phyloP scores from a whole-genome alignment of 129 eudicot species.

The Apium graveolens region DNA sequence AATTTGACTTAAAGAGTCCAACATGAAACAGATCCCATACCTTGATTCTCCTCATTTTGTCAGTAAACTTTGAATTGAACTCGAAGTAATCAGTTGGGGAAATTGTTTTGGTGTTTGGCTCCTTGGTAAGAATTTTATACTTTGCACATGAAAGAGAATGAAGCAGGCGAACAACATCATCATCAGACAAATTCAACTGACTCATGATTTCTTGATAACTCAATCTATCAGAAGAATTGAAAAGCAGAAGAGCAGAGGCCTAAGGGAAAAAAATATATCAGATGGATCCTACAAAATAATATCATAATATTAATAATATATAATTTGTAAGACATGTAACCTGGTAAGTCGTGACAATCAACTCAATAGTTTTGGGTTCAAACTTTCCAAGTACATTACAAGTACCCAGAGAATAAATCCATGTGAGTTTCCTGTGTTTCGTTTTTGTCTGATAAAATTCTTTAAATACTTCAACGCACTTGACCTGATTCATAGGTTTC shows the following conservation, averaged over 20 bases:
- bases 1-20: background rate
- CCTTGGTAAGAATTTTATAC: constrained; percentile 52
- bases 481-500: constrained; percentile 46
- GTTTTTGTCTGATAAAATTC: constrained; percentile 90
- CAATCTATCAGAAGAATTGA: constrained; percentile 42
- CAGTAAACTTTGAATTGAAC: constrained; percentile 51
- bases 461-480: constrained; percentile 83
- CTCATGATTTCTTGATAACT: constrained; percentile 47
- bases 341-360: constrained; percentile 91
- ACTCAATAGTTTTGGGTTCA: constrained; percentile 73
- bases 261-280: background rate
- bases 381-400: constrained; percentile 83
- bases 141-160: constrained; percentile 64
- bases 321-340: constrained; percentile 20
- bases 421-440: constrained; percentile 86
- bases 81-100: constrained; percentile 42
- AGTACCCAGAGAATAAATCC: constrained; percentile 93
- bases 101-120: constrained; percentile 52
- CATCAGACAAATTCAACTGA: constrained; percentile 44
- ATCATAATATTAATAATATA: background rate
- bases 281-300: background rate
- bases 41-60: constrained; percentile 68
- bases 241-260: constrained; percentile 51
- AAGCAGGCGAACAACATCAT: constrained; percentile 51
- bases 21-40: constrained; percentile 12